phyloP scores from a whole-genome alignment of 2,329 filamentous ascomycete species.

The Raffaelea ambrosiae region DNA sequence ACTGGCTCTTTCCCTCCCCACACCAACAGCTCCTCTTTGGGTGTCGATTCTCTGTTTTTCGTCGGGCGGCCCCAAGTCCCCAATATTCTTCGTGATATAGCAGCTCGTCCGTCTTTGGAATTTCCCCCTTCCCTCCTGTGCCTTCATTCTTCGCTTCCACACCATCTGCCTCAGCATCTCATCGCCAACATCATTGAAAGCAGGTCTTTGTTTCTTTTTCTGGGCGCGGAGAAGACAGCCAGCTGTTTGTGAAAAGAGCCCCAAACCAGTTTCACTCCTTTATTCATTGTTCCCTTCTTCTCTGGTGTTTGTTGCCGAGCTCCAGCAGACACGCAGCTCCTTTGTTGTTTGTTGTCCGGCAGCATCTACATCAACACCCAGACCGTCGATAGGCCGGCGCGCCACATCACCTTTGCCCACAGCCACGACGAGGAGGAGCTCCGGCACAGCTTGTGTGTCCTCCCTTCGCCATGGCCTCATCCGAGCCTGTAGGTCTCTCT shows the following conservation, averaged over 20 bases:
- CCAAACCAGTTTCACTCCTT: background rate
- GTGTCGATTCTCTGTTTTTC: no score
- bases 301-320: background rate
- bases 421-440: no score
- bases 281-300: background rate
- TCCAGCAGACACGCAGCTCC: no score
- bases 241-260: no score
- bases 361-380: no score
- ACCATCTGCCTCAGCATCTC: background rate
- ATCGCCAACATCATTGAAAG: background rate
- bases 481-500: slow-evolving; percentile 10
- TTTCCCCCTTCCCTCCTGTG: background rate
- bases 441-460: background rate
- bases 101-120: background rate
- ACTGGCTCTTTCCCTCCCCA: slow-evolving; percentile 12
- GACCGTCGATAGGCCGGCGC: background rate
- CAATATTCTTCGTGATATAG: slow-evolving; percentile 4
- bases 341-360: no score
- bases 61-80: background rate
- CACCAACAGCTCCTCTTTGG: background rate
- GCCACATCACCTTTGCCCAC: no score
- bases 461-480: slow-evolving; percentile 10
- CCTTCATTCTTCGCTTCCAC: slow-evolving; percentile 1
- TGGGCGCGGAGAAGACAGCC: no score
- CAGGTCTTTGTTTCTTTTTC: background rate